Base-by-base conservation (phyloP, 805 yeast species). In the Vanderwaltozyma polyspora region DNA sequence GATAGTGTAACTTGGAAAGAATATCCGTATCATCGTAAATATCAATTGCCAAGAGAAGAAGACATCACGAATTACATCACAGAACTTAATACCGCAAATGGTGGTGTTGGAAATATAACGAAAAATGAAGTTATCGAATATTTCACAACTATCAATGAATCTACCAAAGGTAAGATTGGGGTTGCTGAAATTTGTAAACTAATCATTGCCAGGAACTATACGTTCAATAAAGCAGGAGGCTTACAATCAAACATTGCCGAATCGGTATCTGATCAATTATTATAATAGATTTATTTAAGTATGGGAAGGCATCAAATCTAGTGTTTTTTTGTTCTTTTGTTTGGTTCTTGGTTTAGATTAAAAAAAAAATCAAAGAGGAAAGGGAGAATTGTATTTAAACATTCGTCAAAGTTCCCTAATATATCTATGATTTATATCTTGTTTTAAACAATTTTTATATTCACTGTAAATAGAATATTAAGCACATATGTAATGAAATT, bases 1-100 rank as follows among this genome's bases (percentile, higher is more conserved):
- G 43, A 58, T 21, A 51, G 52, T 28, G 51, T 58, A 27, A 61
- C 68, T 14, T 70, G 64, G 59, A 53, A 49, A 23, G 59, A 67
- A 41, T 70, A 72, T 49, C 66, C 68, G 16, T 45, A 48, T 27
- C 60, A 55, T 29, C 22, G 36, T 19, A 46, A 43, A 31, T 79
- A 74, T 68, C 95, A 94, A 21, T 67, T 91, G 44, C 97, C 97
- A 33, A 64, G 73, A 10, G 84, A 81, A 57, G 42, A 54, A 25
- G 80, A 75, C 39, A 67, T 89, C 37, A 70, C 69, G 48, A 63
- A 64, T 33, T 83, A 70, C 56, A 73, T 87, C 36, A 72, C 74
- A 21, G 27, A 33, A 15, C 67, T 68, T 37, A 83, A 75, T 53
- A 75, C 74, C 17, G 60, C 74, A n/a, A 67, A 70, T 42, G 68